A percentile compares a stretch with the other conserved stretches of the same genome.
These are phyloP conservation scores for Aristolochia fimbriata DNA, from an alignment of 164 flowering plant genomes.

Conservation along the genomic window DNA sequence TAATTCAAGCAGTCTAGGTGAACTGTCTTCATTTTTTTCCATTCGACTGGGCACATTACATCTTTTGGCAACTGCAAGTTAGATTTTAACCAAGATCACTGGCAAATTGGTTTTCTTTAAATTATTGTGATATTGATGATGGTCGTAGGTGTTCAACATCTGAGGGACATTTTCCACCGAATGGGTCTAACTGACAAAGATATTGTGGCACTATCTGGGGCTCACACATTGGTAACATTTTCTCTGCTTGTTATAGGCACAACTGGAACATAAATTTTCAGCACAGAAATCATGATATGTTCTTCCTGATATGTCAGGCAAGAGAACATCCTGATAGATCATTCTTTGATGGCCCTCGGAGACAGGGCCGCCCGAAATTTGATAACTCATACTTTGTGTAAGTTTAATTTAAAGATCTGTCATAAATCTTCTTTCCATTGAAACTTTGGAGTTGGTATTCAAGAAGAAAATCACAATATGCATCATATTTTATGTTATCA, in stretches of 20 bases:
- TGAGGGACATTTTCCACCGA: constrained; percentile 61
- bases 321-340: constrained; percentile 81
- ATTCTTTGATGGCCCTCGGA: constrained; percentile 92
- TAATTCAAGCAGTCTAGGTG: too few relatives aligned
- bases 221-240: constrained; percentile 62
- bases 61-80: too few relatives aligned
- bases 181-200: constrained; percentile 95
- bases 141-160: constrained; percentile 60
- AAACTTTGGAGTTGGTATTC: background rate
- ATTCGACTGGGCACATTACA: too few relatives aligned
- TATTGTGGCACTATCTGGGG: constrained; percentile 90
- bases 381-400: constrained; percentile 87
- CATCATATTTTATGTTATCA: constrained; percentile 14
- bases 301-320: constrained; percentile 37
- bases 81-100: too few relatives aligned
- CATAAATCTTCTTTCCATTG: background rate
- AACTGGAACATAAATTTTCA: background rate
- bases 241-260: too few relatives aligned
- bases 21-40: too few relatives aligned
- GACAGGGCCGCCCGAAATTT: constrained; percentile 68
- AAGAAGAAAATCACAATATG: background rate
- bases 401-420: constrained; percentile 15
- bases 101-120: too few relatives aligned
- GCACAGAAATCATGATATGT: background rate
- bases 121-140: constrained; percentile 5